Conservation (phyloP, 805 yeast species). For the Nakazawaea ernobii region DNA sequence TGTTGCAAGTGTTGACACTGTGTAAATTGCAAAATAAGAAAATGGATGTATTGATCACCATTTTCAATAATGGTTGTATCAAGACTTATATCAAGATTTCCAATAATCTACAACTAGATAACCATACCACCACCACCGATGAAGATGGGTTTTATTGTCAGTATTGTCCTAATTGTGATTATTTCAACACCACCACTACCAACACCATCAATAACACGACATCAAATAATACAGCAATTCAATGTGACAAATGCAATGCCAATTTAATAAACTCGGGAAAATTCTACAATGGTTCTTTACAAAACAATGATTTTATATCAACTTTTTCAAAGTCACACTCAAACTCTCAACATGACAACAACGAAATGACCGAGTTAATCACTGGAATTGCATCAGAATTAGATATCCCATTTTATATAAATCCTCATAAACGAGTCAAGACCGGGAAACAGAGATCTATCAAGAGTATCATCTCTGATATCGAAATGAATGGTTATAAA, state of each 20-base stretch:
- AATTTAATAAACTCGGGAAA: neutral
- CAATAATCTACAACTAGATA: too few relatives aligned
- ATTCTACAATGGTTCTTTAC: neutral
- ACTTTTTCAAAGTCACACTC: neutral
- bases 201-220: too few relatives aligned
- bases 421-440: neutral
- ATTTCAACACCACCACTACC: neutral
- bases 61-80: conserved; percentile 18
- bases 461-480: neutral
- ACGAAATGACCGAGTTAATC: neutral
- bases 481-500: neutral
- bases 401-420: conserved; percentile 1
- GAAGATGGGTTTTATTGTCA: neutral
- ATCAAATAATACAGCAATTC: too few relatives aligned
- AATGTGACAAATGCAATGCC: neutral
- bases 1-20: conserved; percentile 68
- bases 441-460: neutral
- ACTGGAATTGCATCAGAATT: neutral
- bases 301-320: neutral
- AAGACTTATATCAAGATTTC: neutral
- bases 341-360: too few relatives aligned
- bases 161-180: conserved; percentile 5
- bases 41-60: conserved; percentile 76
- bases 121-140: neutral
- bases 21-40: conserved; percentile 76